Evolutionary conservation across 306 rosid species (phyloP).

Genomic region (Castanopsis chinensis): DNA sequence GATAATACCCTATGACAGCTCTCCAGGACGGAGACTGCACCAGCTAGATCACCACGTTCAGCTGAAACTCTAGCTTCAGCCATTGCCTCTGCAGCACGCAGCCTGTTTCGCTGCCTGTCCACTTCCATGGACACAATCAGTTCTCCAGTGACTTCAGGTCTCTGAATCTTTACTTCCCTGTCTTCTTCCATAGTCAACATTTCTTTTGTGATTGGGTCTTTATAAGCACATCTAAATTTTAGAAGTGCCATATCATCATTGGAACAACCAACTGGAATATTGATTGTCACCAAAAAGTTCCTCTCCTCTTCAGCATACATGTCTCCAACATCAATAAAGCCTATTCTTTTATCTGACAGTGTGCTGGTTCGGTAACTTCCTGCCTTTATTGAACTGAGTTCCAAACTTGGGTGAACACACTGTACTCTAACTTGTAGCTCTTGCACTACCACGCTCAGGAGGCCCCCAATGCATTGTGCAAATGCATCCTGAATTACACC

Average conservation of each 20-base stretch:
- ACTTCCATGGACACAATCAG: conserved; percentile 65
- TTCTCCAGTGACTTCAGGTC: conserved; percentile 54
- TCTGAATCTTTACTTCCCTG: conserved; percentile 63
- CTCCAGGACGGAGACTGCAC: conserved; percentile 69
- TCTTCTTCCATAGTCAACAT: conserved; percentile 39
- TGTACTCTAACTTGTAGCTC: conserved; percentile 57
- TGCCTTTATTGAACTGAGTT: conserved; percentile 60
- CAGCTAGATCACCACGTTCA: conserved; percentile 61
- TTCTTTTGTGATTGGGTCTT: conserved; percentile 71
- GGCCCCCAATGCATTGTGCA: conserved; percentile 98
- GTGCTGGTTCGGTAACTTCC: conserved; percentile 71
- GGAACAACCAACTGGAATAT: conserved; percentile 63
- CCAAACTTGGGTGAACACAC: conserved; percentile 57
- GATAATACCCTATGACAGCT: conserved; percentile 48
- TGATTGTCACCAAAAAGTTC: conserved; percentile 69
- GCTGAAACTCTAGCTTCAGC: conserved; percentile 73
- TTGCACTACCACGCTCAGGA: conserved; percentile 90
- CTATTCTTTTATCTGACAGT: conserved; percentile 51
- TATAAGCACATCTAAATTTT: conserved; percentile 50
- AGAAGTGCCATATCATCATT: conserved; percentile 59
- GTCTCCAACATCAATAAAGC: conserved; percentile 69
- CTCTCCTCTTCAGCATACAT: conserved; percentile 93
- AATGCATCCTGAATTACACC: conserved; percentile 91
- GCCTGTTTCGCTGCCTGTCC: conserved; percentile 77
- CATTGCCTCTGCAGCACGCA: conserved; percentile 70